Base-by-base conservation (phyloP, 805 yeast species). In the Zygoascus bituminiphila region DNA sequence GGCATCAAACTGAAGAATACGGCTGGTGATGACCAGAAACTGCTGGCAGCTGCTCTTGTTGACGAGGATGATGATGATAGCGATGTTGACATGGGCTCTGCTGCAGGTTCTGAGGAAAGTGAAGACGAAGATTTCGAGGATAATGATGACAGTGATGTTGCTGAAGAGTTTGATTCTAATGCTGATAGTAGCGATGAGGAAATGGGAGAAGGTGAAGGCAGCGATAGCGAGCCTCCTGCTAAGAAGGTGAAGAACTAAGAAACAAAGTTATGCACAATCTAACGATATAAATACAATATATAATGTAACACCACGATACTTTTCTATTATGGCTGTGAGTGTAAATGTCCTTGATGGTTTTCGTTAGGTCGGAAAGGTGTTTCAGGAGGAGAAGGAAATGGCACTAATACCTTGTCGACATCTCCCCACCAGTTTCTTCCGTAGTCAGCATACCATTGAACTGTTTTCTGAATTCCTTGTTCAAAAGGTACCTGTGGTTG, bases 1-100 rank as follows among this genome's bases (percentile, higher is more conserved):
- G 84, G 84, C 49, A 69, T 93, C 51, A 74, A 78, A 56, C 86
- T 91, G 45, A 84, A 82, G 70, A 89, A 89, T 62, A 98, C 91
- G 61, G 89, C 88, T 54, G 86, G 81, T 57, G 84, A 88, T 48
- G 95, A 91, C 38, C 88, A 88, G 67, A 81, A 81, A 44, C 75
- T 85, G 72, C 69, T 88, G 62, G 84, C 83, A 40, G 81, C 81
- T 51, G 95, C 87, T 5, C 73, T 88, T 62, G 85, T 78, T 38
- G 80, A 64, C 25, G 81, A 71, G 43, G 76, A 74, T 29, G 86
- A 75, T 49, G 82, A 73, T 51, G 74, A 69, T 44, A 64, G 55
- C 14, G 70, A 66, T 21, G 66, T 64, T 53, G 79, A 72, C 53
- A 79, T 82, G 5, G 76, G 77, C 10, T 84, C 93, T 54, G 95